A percentile compares a stretch with the other conserved stretches of the same genome.
Evolutionary conservation across 768 basidiomycete genomes (phyloP).

Genomic region (Russula vinacea): DNA sequence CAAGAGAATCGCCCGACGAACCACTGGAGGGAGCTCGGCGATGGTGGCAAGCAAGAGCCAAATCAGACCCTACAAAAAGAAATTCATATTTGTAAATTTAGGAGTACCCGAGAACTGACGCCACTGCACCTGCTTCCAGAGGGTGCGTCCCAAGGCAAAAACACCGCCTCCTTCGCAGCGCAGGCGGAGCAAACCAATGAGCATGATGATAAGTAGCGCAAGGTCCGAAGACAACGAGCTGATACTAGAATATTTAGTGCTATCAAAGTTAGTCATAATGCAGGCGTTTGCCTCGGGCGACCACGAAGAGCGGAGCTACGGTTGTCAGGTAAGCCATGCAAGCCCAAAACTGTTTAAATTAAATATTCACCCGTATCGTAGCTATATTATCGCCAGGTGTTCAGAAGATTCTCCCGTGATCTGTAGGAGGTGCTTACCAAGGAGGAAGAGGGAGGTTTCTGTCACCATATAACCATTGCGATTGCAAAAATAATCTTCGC

Average conservation of each 20-base stretch:
- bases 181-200: not conserved
- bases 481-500: not conserved
- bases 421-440: not conserved
- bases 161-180: not conserved
- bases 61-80: not conserved
- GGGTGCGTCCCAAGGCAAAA: not conserved
- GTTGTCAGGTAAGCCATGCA: not conserved
- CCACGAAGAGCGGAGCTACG: not conserved
- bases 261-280: too few relatives aligned
- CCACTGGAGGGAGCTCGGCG: not conserved
- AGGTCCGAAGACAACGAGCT: not conserved
- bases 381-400: not conserved
- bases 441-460: slow-evolving; percentile 12
- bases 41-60: not conserved
- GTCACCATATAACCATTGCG: not conserved
- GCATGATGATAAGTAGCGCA: not conserved
- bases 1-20: not conserved
- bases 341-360: too few relatives aligned
- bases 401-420: not conserved
- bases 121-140: slow-evolving; percentile 11
- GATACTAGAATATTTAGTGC: not conserved
- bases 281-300: not conserved
- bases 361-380: not conserved
- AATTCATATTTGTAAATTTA: not conserved
- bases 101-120: not conserved